These are phyloP conservation scores for Penicillium daleae DNA, from an alignment of 495 filamentous ascomycete genomes.

Conservation along the genomic window DNA sequence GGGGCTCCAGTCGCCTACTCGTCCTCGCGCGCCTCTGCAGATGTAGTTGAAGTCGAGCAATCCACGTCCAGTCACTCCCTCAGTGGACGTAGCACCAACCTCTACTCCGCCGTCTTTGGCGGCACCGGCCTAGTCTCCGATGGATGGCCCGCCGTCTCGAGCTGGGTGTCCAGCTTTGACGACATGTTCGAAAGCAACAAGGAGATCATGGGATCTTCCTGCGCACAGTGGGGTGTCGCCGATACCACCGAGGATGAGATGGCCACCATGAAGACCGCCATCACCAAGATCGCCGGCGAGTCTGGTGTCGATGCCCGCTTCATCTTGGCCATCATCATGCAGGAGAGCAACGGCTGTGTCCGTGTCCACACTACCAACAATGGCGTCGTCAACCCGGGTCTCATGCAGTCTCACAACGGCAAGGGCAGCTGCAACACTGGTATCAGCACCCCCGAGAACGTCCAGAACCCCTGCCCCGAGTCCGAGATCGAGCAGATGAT, in stretches of 20 bases:
- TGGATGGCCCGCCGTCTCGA: slow-evolving; percentile 25
- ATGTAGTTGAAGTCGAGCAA: slow-evolving; percentile 8
- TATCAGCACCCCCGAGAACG: slow-evolving; percentile 22
- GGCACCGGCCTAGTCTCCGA: slow-evolving; percentile 25
- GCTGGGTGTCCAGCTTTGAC: slow-evolving; percentile 27
- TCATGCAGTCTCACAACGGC: slow-evolving; percentile 60
- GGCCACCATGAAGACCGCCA: slow-evolving; percentile 40
- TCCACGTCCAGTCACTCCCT: slow-evolving; percentile 21
- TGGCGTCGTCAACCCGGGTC: slow-evolving; percentile 54
- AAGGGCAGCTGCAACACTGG: slow-evolving; percentile 47
- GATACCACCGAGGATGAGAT: slow-evolving; percentile 51
- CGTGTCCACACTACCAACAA: slow-evolving; percentile 52
- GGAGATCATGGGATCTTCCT: slow-evolving; percentile 44
- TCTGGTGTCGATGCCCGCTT: slow-evolving; percentile 57
- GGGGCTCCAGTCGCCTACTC: slow-evolving; percentile 30
- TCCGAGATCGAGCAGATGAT: slow-evolving; percentile 53
- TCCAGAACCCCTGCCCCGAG: slow-evolving; percentile 49
- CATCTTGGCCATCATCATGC: slow-evolving; percentile 61
- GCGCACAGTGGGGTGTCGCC: slow-evolving; percentile 39
- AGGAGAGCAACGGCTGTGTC: slow-evolving; percentile 63
- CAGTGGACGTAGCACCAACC: slow-evolving; percentile 25
- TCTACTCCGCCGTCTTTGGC: slow-evolving; percentile 27
- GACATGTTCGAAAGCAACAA: slow-evolving; percentile 48
- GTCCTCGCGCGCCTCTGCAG: slow-evolving; percentile 23
- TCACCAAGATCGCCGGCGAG: slow-evolving; percentile 42